These are phyloP conservation scores for Eucalyptus pauciflora DNA, from an alignment of 345 rosid species.

Conservation along the genomic window DNA sequence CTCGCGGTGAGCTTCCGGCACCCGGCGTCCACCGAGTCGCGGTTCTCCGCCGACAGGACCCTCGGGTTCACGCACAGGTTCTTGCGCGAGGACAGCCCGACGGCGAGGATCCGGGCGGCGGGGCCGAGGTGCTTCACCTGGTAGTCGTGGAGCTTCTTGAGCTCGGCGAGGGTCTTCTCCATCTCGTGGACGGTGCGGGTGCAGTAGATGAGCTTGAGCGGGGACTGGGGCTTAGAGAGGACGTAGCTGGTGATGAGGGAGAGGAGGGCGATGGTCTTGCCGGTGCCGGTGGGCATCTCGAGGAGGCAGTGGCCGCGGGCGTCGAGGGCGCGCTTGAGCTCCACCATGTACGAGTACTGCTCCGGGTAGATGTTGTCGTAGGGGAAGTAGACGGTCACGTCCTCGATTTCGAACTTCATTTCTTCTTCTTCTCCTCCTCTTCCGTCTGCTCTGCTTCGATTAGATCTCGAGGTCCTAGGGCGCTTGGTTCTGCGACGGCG, in stretches of 20 bases:
- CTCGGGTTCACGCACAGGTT: conserved; percentile 73
- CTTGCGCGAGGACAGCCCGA: conserved; percentile 84
- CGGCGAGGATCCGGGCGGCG: conserved; percentile 65
- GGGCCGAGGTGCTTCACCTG: conserved; percentile 59
- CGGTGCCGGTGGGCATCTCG: conserved; percentile 99
- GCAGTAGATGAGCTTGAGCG: conserved; percentile 84
- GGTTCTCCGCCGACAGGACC: conserved; percentile 76
- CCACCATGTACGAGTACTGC: conserved; percentile 89
- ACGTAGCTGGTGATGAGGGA: conserved; percentile 87
- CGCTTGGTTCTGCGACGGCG: accelerated
- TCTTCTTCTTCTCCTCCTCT: neutral
- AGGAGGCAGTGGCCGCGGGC: conserved; percentile 98
- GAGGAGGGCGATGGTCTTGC: conserved; percentile 90
- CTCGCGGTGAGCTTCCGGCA: conserved; percentile 90
- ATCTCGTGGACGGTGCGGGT: conserved; percentile 98
- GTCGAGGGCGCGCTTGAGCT: conserved; percentile 85
- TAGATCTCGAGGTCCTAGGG: neutral
- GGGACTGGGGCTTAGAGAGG: conserved; percentile 53
- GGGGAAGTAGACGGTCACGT: conserved; percentile 82
- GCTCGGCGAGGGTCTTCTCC: conserved; percentile 94
- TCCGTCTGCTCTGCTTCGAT: neutral
- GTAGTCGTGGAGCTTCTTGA: conserved; percentile 64
- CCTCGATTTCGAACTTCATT: conserved; percentile 88
- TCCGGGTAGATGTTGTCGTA: conserved; percentile 95
- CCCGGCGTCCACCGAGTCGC: conserved; percentile 93